Base-by-base conservation (phyloP, 192 early-diverging fungal species). In the Coemansia guatemalensis region DNA sequence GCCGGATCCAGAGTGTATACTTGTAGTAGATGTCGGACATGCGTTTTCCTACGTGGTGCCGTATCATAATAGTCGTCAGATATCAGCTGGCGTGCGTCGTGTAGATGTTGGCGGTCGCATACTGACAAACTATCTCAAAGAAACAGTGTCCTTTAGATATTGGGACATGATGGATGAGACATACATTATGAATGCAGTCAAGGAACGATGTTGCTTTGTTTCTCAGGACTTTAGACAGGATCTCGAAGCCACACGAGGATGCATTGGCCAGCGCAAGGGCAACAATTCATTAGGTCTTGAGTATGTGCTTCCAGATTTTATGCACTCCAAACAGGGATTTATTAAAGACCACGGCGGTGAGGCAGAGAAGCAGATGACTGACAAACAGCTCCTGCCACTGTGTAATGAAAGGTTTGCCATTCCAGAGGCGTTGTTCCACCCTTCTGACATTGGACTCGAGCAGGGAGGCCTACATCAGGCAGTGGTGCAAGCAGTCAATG, bases 81-180 rank as follows among this genome's bases (percentile, higher is more conserved):
- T 90, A 21, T 48, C 78, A 4, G 50, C 72, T 9, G 89, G 81
- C 9, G 84, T 93, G 24, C 72, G 84, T 22, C 78, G 91, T 22
- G 88, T 95, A 35, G 89, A 93, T 52, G 87, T 95, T 11, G 93
- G 92, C 30, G 93, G 93, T 4, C 93, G 92, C 47, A 71, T 95
- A 47, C 69, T 95, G 60, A 95, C 93, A 8, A 95, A 89, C 66
- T 90, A 93, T 53, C 71, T 95, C 12, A 95, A 95, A 63, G 93
- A 95, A 60, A 84, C 87, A n/a, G 88, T 95, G 22, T 93, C 93
- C n/a, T 95, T 95, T 63, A 81, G 93, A 81, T 86, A 92, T 62
- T 95, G 89, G 86, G 88, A 95, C 63, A 95, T 95, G 93, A 95
- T 93, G 92, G 92, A 95, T 54, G 92, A 95, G 71, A 90, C 92